These are phyloP conservation scores for Lachancea fermentati DNA, from an alignment of 805 yeast genomes.

Conservation along the genomic window DNA sequence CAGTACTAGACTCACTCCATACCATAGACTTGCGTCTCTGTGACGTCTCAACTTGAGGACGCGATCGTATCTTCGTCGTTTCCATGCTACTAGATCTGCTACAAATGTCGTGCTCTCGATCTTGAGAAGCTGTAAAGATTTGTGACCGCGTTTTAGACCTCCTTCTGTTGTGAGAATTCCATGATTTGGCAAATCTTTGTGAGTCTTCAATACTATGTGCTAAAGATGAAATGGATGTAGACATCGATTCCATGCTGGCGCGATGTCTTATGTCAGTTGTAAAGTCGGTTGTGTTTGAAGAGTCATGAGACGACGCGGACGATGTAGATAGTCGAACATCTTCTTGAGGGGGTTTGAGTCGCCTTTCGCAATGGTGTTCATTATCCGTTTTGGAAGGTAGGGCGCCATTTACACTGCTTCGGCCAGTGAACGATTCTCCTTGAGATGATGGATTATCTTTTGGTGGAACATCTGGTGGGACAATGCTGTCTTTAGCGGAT, in stretches of 20 bases:
- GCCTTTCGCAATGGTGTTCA: background rate
- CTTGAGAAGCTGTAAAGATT: constrained; percentile 1
- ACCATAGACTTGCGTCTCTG: constrained; percentile 30
- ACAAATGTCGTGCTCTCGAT: background rate
- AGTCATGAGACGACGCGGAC: constrained; percentile 22
- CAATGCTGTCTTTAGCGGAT: background rate
- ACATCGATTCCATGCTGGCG: constrained; percentile 29
- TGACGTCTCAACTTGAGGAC: background rate
- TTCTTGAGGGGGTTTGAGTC: constrained; percentile 1
- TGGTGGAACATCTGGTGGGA: background rate
- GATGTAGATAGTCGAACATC: constrained; percentile 7
- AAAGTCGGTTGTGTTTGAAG: constrained; percentile 32
- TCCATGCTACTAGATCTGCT: constrained; percentile 8
- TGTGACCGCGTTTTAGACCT: constrained; percentile 17
- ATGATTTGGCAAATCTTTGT: constrained; percentile 32
- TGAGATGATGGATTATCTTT: background rate
- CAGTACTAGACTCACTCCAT: constrained; percentile 15
- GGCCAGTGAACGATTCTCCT: background rate
- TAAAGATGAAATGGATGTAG: constrained; percentile 31
- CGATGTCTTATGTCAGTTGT: constrained; percentile 24
- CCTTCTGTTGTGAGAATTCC: constrained; percentile 32
- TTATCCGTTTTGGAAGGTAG: background rate
- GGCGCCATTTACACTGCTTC: background rate
- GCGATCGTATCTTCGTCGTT: constrained; percentile 4
- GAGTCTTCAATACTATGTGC: constrained; percentile 31